A percentile compares a stretch with the other conserved stretches of the same genome.
phyloP scores from a whole-genome alignment of 176 grass and related monocot species.

The Oryza australiensis region DNA sequence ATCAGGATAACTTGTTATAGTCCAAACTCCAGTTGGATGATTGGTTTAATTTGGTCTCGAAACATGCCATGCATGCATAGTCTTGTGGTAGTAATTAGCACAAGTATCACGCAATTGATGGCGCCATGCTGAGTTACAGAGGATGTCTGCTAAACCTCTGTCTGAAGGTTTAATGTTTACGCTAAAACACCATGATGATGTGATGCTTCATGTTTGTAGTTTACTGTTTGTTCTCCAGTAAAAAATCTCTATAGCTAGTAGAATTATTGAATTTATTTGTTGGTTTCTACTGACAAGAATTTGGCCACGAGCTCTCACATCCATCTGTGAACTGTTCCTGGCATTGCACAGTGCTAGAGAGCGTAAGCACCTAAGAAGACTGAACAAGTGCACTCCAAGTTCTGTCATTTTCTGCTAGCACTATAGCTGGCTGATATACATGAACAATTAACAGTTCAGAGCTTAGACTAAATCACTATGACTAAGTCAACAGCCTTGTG shows the following conservation, averaged over 20 bases:
- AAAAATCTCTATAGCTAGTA: neutral
- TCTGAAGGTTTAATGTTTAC: constrained; percentile 17
- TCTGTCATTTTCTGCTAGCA: constrained; percentile 15
- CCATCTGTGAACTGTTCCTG: neutral
- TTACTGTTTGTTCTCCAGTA: neutral
- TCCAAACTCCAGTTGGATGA: constrained; percentile 18
- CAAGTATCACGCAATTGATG: constrained; percentile 11
- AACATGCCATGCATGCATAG: constrained; percentile 18
- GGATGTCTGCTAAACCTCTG: neutral
- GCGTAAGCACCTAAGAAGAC: neutral
- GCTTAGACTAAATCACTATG: constrained; percentile 28
- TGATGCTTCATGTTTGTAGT: neutral
- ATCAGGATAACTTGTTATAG: neutral
- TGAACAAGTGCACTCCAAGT: neutral
- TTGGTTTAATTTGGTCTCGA: constrained; percentile 15
- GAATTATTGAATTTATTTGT: neutral
- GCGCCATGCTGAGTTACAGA: neutral
- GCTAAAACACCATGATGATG: neutral
- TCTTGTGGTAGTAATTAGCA: neutral
- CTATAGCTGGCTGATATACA: constrained; percentile 32
- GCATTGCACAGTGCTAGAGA: neutral
- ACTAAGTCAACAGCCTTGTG: constrained; percentile 17
- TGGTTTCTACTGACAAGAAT: neutral
- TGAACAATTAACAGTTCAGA: constrained; percentile 32
- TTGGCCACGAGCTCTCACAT: neutral